Base-by-base conservation (phyloP, 108 stramenopile genomes). In the Fragilaria crotonensis region DNA sequence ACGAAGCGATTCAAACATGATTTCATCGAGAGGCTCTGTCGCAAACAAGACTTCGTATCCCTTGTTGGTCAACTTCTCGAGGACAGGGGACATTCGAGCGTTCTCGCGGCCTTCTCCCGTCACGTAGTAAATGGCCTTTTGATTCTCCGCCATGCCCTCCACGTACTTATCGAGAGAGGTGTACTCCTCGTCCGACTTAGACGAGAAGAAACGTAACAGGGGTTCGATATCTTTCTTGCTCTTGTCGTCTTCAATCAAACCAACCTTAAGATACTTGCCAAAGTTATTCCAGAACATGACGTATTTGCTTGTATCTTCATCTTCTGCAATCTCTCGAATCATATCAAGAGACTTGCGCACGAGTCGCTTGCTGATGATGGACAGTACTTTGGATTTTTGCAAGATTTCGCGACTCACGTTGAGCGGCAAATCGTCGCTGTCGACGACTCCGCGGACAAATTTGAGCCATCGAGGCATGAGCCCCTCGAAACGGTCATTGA, bases 401-500 rank as follows among this genome's bases (percentile, higher is more conserved):
- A 98, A 73, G 52, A 97, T 97, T 75, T 98, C 98, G 44, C 98
- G 87, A 45, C 92, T 89, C 4, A 98, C 96, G 60, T 98, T 98
- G 14, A 98, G 73, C 3, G 96, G 96, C 36, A 98, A 68, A 62
- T 98, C 98, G 58, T 97, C 83, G 31, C 80, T 83, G 64, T 98
- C 98, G 45, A 98, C 97, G 5, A 96, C 89, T 47, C 96, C 97
- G 45, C 91, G 77, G 46, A 98, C 70, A 68, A 98, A 98, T 60
- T 93, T 94, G 54, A 98, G 87, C 94, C 96, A 98, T 17, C 96
- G 85, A 20, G 98, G 98, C 31, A 97, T 77, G 41, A 98, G 89
- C 48, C 96, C 98, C 48, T 98, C 96, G 60, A 97, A 98, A 63
- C 95, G 82, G 70, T 98, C 98, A 66, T 96, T 98, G 92, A 98